phyloP scores from a whole-genome alignment of 1,284 basidiomycete genomes.

The Cryptococcus amylolentus region DNA sequence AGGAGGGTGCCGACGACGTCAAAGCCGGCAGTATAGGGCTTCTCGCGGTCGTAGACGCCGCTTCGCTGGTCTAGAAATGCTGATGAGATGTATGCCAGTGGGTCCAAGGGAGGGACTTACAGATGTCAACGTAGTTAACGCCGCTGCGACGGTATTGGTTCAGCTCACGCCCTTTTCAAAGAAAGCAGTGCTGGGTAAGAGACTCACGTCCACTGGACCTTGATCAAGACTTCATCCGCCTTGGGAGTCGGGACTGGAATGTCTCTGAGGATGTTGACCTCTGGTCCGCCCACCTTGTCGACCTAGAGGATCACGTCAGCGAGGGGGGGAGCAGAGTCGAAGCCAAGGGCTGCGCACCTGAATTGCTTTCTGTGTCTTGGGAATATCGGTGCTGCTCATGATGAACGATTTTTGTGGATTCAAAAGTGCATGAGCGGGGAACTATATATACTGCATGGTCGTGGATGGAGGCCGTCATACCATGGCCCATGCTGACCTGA shows the following conservation, averaged over 20 bases:
- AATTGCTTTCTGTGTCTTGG: conserved; percentile 54
- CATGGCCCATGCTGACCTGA: too few relatives aligned
- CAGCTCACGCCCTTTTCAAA: background rate
- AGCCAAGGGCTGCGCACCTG: conserved; percentile 27
- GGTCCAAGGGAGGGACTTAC: conserved; percentile 25
- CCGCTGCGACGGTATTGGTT: conserved; percentile 49
- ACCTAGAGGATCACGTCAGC: conserved; percentile 30
- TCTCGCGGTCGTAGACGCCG: conserved; percentile 55
- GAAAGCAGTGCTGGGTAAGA: background rate
- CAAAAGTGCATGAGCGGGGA: too few relatives aligned
- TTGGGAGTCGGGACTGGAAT: conserved; percentile 62
- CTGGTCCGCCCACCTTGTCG: conserved; percentile 63
- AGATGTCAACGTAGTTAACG: conserved; percentile 67
- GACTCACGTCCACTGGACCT: conserved; percentile 55
- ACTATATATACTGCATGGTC: too few relatives aligned
- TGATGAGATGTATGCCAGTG: background rate
- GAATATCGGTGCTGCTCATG: conserved; percentile 29
- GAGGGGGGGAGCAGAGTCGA: background rate
- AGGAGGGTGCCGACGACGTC: conserved; percentile 75
- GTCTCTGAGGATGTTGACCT: conserved; percentile 60
- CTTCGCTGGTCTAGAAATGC: conserved; percentile 34
- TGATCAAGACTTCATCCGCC: conserved; percentile 70
- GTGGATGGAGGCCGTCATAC: too few relatives aligned
- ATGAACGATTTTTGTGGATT: background rate
- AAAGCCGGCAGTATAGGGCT: conserved; percentile 73